Evolutionary conservation across 192 early-diverging fungal species (phyloP).

Genomic region (Coemansia erecta): DNA sequence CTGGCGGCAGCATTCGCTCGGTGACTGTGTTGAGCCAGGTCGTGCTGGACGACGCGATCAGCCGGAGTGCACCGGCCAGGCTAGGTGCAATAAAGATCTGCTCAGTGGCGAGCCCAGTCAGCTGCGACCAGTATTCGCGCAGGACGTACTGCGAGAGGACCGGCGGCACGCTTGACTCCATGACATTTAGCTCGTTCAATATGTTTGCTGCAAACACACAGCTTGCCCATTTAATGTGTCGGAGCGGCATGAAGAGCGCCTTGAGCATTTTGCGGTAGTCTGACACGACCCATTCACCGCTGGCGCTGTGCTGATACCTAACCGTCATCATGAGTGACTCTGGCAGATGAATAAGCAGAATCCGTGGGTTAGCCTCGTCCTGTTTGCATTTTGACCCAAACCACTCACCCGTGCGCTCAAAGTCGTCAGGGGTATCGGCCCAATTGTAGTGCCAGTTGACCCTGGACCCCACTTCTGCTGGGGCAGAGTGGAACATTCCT

Average conservation of each 20-base stretch:
- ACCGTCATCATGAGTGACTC: slow-evolving; percentile 29
- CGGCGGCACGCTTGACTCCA: slow-evolving; percentile 32
- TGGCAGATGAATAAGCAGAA: slow-evolving; percentile 44
- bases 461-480: background rate
- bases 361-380: slow-evolving; percentile 11
- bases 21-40: background rate
- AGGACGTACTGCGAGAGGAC: slow-evolving; percentile 40
- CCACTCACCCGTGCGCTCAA: slow-evolving; percentile 34
- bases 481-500: slow-evolving; percentile 23
- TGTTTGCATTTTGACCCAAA: slow-evolving; percentile 16
- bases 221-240: slow-evolving; percentile 24
- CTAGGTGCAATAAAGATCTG: slow-evolving; percentile 40
- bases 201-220: slow-evolving; percentile 43
- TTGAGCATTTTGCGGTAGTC: slow-evolving; percentile 45
- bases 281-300: slow-evolving; percentile 13
- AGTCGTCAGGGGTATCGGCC: slow-evolving; percentile 41
- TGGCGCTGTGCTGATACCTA: slow-evolving; percentile 15
- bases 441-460: slow-evolving; percentile 45
- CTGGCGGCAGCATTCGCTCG: background rate
- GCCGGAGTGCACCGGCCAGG: slow-evolving; percentile 28
- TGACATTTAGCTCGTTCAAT: slow-evolving; percentile 28
- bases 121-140: slow-evolving; percentile 47
- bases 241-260: slow-evolving; percentile 35
- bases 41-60: slow-evolving; percentile 26
- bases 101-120: slow-evolving; percentile 25